A percentile compares a stretch with the other conserved stretches of the same genome.
phyloP scores from a whole-genome alignment of 345 rosid genomes.

The Eucalyptus tenuipes region DNA sequence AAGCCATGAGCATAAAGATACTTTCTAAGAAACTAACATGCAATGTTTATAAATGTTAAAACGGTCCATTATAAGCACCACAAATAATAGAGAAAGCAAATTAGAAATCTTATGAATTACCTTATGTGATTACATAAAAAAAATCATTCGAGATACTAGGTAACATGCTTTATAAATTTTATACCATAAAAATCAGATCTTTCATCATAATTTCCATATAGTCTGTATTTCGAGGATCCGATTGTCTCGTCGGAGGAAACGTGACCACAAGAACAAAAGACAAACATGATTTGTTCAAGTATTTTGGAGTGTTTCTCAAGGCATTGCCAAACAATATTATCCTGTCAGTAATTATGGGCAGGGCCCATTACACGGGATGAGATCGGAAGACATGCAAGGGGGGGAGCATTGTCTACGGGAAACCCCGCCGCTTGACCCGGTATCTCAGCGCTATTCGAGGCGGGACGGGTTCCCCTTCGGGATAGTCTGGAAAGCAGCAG shows the following conservation, averaged over 20 bases:
- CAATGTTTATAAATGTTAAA: background rate
- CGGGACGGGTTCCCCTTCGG: background rate
- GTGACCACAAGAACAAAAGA: background rate
- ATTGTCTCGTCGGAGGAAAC: background rate
- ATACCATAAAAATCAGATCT: no score
- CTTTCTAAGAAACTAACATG: background rate
- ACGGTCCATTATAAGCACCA: background rate
- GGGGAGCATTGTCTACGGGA: background rate
- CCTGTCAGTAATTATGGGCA: background rate
- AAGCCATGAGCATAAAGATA: background rate
- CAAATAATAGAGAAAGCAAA: background rate
- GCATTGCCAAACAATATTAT: background rate
- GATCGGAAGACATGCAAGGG: background rate
- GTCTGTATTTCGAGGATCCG: background rate
- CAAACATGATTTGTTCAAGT: background rate
- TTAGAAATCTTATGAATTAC: background rate
- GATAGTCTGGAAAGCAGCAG: background rate
- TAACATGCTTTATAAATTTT: background rate
- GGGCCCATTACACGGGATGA: background rate
- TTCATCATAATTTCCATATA: no score
- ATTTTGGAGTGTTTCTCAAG: background rate
- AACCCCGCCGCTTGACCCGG: background rate
- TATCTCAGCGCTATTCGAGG: background rate
- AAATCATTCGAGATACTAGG: background rate
- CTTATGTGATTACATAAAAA: background rate